These are phyloP conservation scores for Yamadazyma philogaea DNA, from an alignment of 805 yeast genomes.

Conservation along the genomic window DNA sequence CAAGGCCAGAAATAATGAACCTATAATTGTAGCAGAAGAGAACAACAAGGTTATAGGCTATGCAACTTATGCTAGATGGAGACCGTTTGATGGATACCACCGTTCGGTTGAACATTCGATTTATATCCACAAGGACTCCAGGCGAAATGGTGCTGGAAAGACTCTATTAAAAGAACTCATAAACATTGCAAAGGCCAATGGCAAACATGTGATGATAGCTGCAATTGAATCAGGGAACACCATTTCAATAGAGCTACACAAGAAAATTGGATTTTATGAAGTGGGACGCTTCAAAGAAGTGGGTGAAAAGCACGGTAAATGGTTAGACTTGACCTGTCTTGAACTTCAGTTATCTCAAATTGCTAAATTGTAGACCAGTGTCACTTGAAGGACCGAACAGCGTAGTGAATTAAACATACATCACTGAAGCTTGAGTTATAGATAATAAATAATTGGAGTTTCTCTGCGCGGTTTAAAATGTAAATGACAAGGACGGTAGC, in stretches of 20 bases:
- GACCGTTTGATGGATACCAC: constrained; percentile 6
- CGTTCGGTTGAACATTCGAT: constrained; percentile 5
- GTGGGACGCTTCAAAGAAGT: constrained; percentile 5
- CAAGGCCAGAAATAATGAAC: background rate
- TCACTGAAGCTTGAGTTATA: background rate
- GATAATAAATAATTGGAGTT: background rate
- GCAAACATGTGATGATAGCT: constrained; percentile 4
- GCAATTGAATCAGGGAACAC: constrained; percentile 3
- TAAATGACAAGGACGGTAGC: background rate
- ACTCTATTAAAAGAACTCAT: constrained; percentile 4
- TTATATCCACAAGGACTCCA: constrained; percentile 4
- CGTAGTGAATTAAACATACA: no score
- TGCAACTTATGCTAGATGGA: constrained; percentile 6
- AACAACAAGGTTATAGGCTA: constrained; percentile 3
- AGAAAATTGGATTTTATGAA: constrained; percentile 3
- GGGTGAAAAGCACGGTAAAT: constrained; percentile 3
- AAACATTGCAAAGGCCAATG: constrained; percentile 1
- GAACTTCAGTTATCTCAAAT: background rate
- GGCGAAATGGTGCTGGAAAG: constrained; percentile 3
- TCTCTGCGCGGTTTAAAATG: background rate
- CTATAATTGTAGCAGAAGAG: constrained; percentile 3
- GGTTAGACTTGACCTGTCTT: constrained; percentile 7
- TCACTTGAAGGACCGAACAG: background rate
- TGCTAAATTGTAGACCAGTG: background rate
- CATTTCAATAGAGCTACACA: constrained; percentile 1